phyloP scores from a whole-genome alignment of 1,284 basidiomycete species.

The Tylopilus orsonianus region DNA sequence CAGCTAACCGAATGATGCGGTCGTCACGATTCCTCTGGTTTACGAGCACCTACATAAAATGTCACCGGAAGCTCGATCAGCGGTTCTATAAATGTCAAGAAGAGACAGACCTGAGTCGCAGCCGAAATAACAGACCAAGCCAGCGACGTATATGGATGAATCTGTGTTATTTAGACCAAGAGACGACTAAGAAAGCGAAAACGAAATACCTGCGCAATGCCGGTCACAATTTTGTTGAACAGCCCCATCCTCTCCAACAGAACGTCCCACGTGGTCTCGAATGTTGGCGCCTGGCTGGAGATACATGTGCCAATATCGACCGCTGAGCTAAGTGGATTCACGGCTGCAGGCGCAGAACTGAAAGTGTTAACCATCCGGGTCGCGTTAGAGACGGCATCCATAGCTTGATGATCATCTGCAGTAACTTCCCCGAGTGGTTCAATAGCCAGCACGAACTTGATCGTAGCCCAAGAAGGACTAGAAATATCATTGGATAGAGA shows the following conservation, averaged over 20 bases:
- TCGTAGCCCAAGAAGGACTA: too few relatives aligned
- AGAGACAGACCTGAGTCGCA: too few relatives aligned
- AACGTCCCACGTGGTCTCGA: background rate
- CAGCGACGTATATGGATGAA: too few relatives aligned
- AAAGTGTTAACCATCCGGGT: background rate
- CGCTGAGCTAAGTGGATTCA: background rate
- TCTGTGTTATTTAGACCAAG: too few relatives aligned
- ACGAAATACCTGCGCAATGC: background rate
- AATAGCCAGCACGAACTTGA: too few relatives aligned
- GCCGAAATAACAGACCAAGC: too few relatives aligned
- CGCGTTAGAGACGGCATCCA: background rate
- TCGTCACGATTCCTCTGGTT: too few relatives aligned
- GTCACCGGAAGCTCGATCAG: too few relatives aligned
- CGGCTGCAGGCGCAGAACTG: background rate
- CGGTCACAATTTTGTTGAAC: slow-evolving; percentile 1
- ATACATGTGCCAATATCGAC: background rate
- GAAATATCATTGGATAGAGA: background rate
- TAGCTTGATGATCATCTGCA: background rate
- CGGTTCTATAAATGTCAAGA: too few relatives aligned
- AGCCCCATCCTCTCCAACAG: background rate
- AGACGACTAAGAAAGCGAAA: too few relatives aligned
- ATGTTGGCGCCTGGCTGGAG: background rate
- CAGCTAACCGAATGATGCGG: too few relatives aligned
- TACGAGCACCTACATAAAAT: too few relatives aligned
- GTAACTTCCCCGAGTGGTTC: background rate